phyloP scores from a whole-genome alignment of 257 asterid genomes.

The Misopates orontium region DNA sequence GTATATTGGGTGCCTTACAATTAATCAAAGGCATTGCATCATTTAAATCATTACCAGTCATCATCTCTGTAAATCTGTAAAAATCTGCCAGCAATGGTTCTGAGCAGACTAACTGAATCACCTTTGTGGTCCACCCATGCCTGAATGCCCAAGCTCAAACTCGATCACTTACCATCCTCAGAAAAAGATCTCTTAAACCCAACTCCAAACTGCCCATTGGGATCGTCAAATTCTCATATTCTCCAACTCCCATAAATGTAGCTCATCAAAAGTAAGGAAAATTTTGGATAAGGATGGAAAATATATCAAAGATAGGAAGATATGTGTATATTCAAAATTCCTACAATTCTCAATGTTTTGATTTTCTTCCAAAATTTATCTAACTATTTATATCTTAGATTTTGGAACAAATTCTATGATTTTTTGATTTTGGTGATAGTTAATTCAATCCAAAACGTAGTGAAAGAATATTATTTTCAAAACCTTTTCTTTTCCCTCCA shows the following conservation, averaged over 20 bases:
- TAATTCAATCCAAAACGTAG: too few relatives aligned
- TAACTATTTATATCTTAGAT: too few relatives aligned
- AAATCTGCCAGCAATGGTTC: conserved; percentile 81
- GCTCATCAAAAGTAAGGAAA: too few relatives aligned
- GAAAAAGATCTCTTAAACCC: conserved; percentile 80
- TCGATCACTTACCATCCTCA: conserved; percentile 60
- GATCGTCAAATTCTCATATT: conserved; percentile 58
- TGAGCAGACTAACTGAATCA: conserved; percentile 76
- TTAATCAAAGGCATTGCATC: conserved; percentile 62
- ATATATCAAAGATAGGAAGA: too few relatives aligned
- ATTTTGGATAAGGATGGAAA: too few relatives aligned
- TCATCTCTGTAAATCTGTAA: conserved; percentile 53
- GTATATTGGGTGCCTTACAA: conserved; percentile 28
- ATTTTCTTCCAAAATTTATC: too few relatives aligned
- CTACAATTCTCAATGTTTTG: too few relatives aligned
- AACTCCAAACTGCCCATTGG: conserved; percentile 77
- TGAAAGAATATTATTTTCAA: too few relatives aligned
- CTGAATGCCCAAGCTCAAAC: conserved; percentile 94
- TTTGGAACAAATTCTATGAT: too few relatives aligned
- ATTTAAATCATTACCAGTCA: conserved; percentile 38
- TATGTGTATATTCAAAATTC: too few relatives aligned
- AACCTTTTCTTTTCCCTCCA: too few relatives aligned
- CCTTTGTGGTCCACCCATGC: conserved; percentile 91
- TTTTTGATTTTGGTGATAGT: too few relatives aligned
- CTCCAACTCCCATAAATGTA: conserved; percentile 75